Evolutionary conservation across 495 filamentous ascomycete species (phyloP).

Genomic region (Aspergillus avenaceus): DNA sequence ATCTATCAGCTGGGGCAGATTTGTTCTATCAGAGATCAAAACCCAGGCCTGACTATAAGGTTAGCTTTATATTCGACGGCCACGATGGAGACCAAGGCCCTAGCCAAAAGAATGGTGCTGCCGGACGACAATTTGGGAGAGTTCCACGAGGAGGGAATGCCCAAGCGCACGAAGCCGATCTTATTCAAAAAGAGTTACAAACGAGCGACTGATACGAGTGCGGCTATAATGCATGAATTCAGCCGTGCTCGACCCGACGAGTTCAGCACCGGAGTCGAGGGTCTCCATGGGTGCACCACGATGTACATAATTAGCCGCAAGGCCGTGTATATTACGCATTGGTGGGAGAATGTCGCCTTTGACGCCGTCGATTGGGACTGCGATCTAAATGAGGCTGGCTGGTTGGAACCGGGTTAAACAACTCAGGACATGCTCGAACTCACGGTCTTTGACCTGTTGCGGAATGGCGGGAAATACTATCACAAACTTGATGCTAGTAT

Average conservation of each 20-base stretch:
- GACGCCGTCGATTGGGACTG: background rate
- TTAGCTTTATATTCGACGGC: no score
- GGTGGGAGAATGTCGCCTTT: conserved; percentile 6
- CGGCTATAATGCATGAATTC: background rate
- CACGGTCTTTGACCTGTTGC: background rate
- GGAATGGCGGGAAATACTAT: background rate
- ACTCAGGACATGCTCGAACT: background rate
- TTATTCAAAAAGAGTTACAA: background rate
- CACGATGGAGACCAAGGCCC: background rate
- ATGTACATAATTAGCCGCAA: conserved; percentile 13
- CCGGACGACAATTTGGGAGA: background rate
- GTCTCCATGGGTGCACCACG: conserved; percentile 3
- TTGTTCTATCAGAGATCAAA: no score
- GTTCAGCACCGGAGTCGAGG: background rate
- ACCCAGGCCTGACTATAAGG: no score
- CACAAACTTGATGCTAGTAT: background rate
- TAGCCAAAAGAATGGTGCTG: conserved; percentile 5
- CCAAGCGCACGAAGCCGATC: background rate
- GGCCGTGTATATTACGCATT: conserved; percentile 2
- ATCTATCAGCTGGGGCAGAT: no score
- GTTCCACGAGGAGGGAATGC: background rate
- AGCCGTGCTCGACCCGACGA: background rate
- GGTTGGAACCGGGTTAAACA: no score
- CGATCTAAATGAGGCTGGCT: no score
- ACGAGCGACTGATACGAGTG: background rate